Base-by-base conservation (phyloP, 2,329 filamentous ascomycete genomes). In the Colletotrichum caudatum region DNA sequence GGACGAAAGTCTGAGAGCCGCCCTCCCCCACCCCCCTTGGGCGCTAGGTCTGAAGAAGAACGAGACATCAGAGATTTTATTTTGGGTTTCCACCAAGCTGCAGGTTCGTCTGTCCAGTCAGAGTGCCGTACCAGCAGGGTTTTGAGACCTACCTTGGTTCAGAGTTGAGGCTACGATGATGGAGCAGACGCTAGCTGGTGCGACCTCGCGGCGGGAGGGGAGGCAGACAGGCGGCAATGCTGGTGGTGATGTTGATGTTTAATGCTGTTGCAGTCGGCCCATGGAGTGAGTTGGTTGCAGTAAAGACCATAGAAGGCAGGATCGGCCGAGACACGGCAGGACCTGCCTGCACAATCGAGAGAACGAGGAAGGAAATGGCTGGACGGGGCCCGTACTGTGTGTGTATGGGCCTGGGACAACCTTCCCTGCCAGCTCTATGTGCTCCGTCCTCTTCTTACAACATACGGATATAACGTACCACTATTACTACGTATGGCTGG, bases 311-410 rank as follows among this genome's bases (percentile, higher is more conserved):
- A 46, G 46, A 69, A 46, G 69, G 69, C 62, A 71, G 44, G 65
- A 54, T 59, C 60, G 69, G 59, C 69, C 65, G 65, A 71, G 69
- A 69, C 26, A 54, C 69, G 54, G 37, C 60, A 50, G 59, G 65
- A 64, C 50, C 60, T 64, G 69, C 69, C 69, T 60, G 68, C 63
- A 46, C 26, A 37, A 46, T 33, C 11, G 50, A 20, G n/a, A 23
- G 63, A n/a, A 8, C 23, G 53, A 51, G 39, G 48, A 23, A 41
- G 51, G 51, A 41, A 37, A 41, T 37, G 39, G 20, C 11, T 51
- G 48, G 11, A 37, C 37, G 6, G 9, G 37, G 2, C 14, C 37
- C 37, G 12, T 39, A 37, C 35, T 3, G 2, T 4, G 14, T 16
- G 8, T 5, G 44, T 20, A 20, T 46, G 44, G 46, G 18, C n/a